Conservation (phyloP, 768 basidiomycete genomes). For the Pleurotus platypus region DNA sequence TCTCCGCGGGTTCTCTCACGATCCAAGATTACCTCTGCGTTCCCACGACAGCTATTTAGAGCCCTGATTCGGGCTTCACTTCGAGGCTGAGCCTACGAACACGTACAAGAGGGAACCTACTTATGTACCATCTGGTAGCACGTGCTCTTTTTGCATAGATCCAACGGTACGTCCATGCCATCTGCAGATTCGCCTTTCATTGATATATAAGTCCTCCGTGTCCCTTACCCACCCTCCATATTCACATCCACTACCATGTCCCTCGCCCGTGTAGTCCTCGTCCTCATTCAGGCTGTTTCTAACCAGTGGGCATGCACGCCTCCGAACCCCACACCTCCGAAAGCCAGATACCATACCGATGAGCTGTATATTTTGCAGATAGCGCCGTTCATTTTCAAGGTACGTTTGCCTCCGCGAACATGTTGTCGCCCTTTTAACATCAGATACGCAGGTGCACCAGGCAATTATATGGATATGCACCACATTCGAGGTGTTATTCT, state of each 20-base stretch:
- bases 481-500: conserved; percentile 44
- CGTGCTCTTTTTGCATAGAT: neutral
- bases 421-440: neutral
- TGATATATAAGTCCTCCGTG: conserved; percentile 15
- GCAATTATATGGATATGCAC: conserved; percentile 48
- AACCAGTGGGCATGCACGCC: conserved; percentile 54
- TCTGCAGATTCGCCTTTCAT: neutral
- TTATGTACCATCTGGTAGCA: neutral
- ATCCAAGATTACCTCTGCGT: neutral
- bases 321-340: conserved; percentile 50
- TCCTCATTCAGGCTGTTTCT: conserved; percentile 43
- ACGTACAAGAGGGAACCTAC: too few relatives aligned
- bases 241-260: conserved; percentile 34
- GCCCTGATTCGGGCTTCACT: too few relatives aligned
- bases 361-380: conserved; percentile 51
- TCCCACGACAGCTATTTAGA: neutral
- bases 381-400: conserved; percentile 55
- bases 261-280: conserved; percentile 41
- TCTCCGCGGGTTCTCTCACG: neutral
- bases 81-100: too few relatives aligned
- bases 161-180: neutral
- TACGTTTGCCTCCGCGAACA: conserved; percentile 14
- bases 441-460: conserved; percentile 38
- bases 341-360: conserved; percentile 50
- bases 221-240: neutral